Evolutionary conservation across 2,329 filamentous ascomycete species (phyloP).

Genomic region (Aspergillus neoniger): DNA sequence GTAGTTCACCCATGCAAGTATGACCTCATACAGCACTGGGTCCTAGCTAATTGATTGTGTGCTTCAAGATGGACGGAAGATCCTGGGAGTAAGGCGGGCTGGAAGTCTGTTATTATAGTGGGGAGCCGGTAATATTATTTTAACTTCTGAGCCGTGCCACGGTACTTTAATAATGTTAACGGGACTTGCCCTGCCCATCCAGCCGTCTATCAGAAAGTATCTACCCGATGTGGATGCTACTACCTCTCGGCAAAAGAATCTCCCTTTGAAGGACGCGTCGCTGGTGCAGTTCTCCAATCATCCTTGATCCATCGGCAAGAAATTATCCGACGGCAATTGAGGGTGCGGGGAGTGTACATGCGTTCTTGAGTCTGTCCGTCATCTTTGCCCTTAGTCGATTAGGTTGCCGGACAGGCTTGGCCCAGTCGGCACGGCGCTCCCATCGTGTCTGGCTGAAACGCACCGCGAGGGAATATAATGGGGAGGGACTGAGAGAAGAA

Average conservation of each 20-base stretch:
- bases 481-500: neutral
- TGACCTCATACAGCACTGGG: neutral
- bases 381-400: neutral
- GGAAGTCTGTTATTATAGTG: neutral
- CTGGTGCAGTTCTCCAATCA: neutral
- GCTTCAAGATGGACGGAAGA: neutral
- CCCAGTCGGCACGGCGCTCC: neutral
- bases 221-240: neutral
- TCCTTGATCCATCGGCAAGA: neutral
- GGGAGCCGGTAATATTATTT: neutral
- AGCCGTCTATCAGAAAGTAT: neutral
- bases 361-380: neutral
- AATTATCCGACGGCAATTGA: neutral
- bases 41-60: neutral
- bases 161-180: neutral
- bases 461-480: no score
- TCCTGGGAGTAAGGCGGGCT: neutral
- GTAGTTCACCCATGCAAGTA: neutral
- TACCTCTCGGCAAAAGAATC: neutral
- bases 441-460: neutral
- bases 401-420: neutral
- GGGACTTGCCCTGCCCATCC: no score
- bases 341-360: neutral
- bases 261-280: neutral
- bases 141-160: neutral